A percentile compares a stretch with the other conserved stretches of the same genome.
Evolutionary conservation across 805 yeast species (phyloP).

Genomic region (Spathaspora arborariae): DNA sequence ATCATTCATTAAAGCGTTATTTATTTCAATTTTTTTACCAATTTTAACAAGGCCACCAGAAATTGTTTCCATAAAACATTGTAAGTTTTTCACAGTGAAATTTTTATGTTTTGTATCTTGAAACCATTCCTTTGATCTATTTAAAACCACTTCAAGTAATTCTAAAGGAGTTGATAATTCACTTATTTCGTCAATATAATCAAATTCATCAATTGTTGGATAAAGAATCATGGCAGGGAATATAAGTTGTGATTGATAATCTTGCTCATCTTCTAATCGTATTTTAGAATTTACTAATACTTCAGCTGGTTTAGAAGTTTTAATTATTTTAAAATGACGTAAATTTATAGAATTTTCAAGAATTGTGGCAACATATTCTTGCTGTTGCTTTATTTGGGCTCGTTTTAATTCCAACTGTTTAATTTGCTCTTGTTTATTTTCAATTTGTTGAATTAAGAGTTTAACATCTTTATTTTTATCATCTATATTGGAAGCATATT

Average conservation of each 20-base stretch:
- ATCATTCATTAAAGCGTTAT: conserved; percentile 58
- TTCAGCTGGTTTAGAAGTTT: conserved; percentile 53
- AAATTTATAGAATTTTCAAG: conserved; percentile 57
- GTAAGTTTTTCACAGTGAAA: conserved; percentile 56
- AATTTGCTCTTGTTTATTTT: conserved; percentile 31
- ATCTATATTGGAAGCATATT: conserved; percentile 64
- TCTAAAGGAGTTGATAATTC: conserved; percentile 69
- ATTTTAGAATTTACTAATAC: conserved; percentile 49
- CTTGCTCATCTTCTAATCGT: conserved; percentile 59
- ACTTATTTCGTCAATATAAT: conserved; percentile 69
- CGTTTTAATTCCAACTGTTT: conserved; percentile 37
- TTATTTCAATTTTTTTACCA: conserved; percentile 70
- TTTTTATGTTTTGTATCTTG: conserved; percentile 56
- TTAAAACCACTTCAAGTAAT: conserved; percentile 51
- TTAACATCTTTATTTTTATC: conserved; percentile 54
- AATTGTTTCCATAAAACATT: conserved; percentile 77
- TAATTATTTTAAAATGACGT: conserved; percentile 52
- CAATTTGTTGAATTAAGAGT: conserved; percentile 40
- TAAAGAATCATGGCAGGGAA: conserved; percentile 78
- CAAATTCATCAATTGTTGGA: conserved; percentile 82
- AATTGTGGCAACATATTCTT: conserved; percentile 14
- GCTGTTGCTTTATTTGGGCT: conserved; percentile 35
- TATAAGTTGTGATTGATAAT: conserved; percentile 73
- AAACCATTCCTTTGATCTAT: conserved; percentile 70
- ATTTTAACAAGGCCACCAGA: conserved; percentile 82